Conservation (phyloP, 306 rosid genomes). For the Hippophae rhamnoides region DNA sequence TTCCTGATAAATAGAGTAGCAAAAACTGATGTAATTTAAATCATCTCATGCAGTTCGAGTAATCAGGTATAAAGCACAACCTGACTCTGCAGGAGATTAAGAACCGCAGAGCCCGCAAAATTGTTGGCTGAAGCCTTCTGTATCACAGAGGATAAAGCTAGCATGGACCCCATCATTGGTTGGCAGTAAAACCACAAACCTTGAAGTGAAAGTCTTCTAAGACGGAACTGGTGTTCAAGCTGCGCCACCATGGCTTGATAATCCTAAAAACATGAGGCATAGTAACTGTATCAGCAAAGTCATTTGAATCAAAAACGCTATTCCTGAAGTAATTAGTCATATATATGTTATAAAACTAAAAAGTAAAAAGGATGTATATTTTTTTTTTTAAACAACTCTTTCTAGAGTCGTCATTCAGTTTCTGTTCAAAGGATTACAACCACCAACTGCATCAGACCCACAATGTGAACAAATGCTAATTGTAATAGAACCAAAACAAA, state of each 20-base stretch:
- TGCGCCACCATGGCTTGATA: conserved; percentile 97
- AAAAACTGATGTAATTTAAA: background rate
- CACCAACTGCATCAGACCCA: conserved; percentile 2
- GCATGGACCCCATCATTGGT: conserved; percentile 96
- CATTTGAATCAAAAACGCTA: background rate
- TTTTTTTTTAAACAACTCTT: background rate
- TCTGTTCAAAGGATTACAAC: background rate
- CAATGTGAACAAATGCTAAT: background rate
- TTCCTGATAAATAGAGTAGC: conserved; percentile 9
- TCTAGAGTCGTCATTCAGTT: background rate
- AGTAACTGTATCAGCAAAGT: conserved; percentile 9
- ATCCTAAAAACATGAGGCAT: conserved; percentile 45
- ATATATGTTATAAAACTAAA: background rate
- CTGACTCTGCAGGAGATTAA: conserved; percentile 93
- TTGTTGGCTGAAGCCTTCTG: conserved; percentile 67
- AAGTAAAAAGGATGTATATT: background rate
- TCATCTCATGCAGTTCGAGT: background rate
- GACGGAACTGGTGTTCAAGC: conserved; percentile 91
- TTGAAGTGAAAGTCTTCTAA: conserved; percentile 87
- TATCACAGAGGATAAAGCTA: conserved; percentile 66
- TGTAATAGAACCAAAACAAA: conserved; percentile 8
- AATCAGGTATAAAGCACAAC: conserved; percentile 24
- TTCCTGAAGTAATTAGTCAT: background rate
- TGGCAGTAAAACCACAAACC: conserved; percentile 99
- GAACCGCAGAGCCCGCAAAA: conserved; percentile 86